Base-by-base conservation (phyloP, 768 basidiomycete genomes). In the Bullera alba region DNA sequence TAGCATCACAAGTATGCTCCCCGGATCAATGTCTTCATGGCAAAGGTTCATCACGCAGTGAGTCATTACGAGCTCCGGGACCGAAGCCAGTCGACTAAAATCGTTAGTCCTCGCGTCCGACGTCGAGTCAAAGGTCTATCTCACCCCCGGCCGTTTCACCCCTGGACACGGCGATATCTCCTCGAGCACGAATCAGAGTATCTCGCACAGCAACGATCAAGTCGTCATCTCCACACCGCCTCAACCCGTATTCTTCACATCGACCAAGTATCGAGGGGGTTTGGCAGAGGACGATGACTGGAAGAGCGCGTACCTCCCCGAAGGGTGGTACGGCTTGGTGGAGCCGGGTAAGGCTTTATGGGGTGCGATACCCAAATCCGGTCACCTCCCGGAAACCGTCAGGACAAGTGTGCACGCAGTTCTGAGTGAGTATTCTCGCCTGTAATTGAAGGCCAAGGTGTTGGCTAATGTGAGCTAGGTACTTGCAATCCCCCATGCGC, bases 401-500 rank as follows among this genome's bases (percentile, higher is more conserved):
- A n/a, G n/a, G n/a, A n/a, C n/a, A n/a, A n/a, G n/a, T n/a, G n/a
- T n/a, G n/a, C n/a, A n/a, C n/a, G n/a, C n/a, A n/a, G n/a, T n/a
- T n/a, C n/a, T n/a, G n/a, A n/a, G n/a, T n/a, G n/a, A n/a, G n/a
- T n/a, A n/a, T n/a, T n/a, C n/a, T n/a, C n/a, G n/a, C n/a, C n/a
- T n/a, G n/a, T n/a, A n/a, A n/a, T n/a, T n/a, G n/a, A n/a, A n/a
- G n/a, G n/a, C n/a, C n/a, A n/a, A n/a, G n/a, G n/a, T n/a, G n/a
- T n/a, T n/a, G 28, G 42, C 22, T 43, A 29, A 23, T 16, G 16
- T 23, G 16, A 23, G 21, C 36, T 36, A 32, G 66, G 58, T 4
- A 41, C 42, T 2, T 71, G 70, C 41, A 42, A 61, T 37, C 60
- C 65, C 1, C 43, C 67, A 26, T 71, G 70, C 42, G 55, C 59